A percentile compares a stretch with the other conserved stretches of the same genome.
phyloP scores from a whole-genome alignment of 345 rosid genomes.

The Moringa oleifera region DNA sequence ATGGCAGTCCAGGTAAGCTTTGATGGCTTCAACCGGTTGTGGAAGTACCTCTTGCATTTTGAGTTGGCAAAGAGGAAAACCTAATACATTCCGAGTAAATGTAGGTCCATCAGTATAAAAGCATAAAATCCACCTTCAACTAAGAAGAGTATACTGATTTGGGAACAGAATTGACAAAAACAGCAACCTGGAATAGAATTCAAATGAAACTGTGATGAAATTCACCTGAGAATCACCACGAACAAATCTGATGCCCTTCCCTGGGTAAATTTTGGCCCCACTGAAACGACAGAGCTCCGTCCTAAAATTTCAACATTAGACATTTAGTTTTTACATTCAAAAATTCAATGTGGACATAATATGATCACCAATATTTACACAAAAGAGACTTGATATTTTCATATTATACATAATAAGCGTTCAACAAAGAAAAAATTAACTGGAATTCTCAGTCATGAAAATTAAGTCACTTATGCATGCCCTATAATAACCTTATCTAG shows the following conservation, averaged over 20 bases:
- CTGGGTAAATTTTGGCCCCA: conserved; percentile 74
- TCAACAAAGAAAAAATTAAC: not conserved
- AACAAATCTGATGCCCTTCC: conserved; percentile 65
- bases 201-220: not conserved
- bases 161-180: not conserved
- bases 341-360: not conserved
- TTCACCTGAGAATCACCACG: conserved; percentile 67
- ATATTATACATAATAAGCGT: not conserved
- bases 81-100: conserved; percentile 21
- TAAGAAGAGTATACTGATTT: not conserved
- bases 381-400: not conserved
- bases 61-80: conserved; percentile 72
- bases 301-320: conserved; percentile 24
- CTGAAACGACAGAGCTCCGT: conserved; percentile 82
- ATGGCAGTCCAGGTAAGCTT: conserved; percentile 83
- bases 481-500: too few relatives aligned
- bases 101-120: too few relatives aligned
- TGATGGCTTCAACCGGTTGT: conserved; percentile 70
- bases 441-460: too few relatives aligned
- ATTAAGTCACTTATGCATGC: too few relatives aligned
- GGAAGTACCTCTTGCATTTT: conserved; percentile 78
- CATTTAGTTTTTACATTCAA: not conserved
- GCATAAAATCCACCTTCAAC: not conserved
- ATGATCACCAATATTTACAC: not conserved
- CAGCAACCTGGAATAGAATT: not conserved